Evolutionary conservation across 805 yeast species (phyloP).

Genomic region (Hanseniaspora occidentalis): DNA sequence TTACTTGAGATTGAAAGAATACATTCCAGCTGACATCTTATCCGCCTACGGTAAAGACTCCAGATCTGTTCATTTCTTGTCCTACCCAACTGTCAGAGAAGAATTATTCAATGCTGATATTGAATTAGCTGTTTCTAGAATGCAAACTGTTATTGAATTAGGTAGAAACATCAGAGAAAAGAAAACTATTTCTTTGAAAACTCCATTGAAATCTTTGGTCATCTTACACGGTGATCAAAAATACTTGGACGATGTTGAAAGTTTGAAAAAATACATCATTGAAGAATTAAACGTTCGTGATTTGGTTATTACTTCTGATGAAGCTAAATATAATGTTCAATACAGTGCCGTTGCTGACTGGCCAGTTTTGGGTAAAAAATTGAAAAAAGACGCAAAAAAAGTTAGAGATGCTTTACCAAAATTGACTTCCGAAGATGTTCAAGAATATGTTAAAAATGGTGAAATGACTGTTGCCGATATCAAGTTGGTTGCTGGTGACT

Average conservation of each 20-base stretch:
- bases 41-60: conserved; percentile 39
- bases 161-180: conserved; percentile 96
- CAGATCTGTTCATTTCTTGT: conserved; percentile 86
- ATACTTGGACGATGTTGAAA: conserved; percentile 67
- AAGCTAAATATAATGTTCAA: conserved; percentile 80
- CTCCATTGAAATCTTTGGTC: conserved; percentile 81
- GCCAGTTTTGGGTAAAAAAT: conserved; percentile 96
- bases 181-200: conserved; percentile 85
- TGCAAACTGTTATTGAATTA: conserved; percentile 93
- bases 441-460: conserved; percentile 58
- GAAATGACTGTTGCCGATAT: conserved; percentile 81
- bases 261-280: conserved; percentile 62
- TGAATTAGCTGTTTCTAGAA: conserved; percentile 81
- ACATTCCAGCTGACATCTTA: conserved; percentile 49
- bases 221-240: conserved; percentile 68
- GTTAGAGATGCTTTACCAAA: conserved; percentile 89
- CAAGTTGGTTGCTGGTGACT: conserved; percentile 73
- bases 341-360: conserved; percentile 96
- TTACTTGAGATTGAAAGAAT: conserved; percentile 59
- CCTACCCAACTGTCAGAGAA: conserved; percentile 75
- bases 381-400: conserved; percentile 84
- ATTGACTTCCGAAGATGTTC: conserved; percentile 73
- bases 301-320: conserved; percentile 78
- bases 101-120: conserved; percentile 73
- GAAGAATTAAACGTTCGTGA: conserved; percentile 93